Base-by-base conservation (phyloP, 345 rosid genomes). In the Populus alba region DNA sequence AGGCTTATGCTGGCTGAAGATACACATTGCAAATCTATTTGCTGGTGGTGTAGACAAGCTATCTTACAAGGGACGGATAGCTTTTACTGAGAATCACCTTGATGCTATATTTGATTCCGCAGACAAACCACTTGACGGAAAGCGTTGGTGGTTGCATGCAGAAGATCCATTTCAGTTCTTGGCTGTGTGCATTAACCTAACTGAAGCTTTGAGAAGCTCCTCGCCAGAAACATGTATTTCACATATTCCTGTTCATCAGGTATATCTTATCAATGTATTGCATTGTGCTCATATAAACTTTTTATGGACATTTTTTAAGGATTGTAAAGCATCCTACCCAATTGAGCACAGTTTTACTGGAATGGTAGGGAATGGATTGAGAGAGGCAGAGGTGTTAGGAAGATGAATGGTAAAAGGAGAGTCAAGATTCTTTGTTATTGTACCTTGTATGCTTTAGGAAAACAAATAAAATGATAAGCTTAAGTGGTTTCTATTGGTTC, bases 91-190 rank as follows among this genome's bases (percentile, higher is more conserved):
- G 85, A 90, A 76, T 81, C 92, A 92, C 81, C 82, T 92, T 85
- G 91, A 89, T 81, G 92, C 87, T 83, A 89, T 92, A 84, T 90
- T 89, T 81, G 95, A 92, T 86, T 92, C 97, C 38, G 94, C 97
- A 57, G 97, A 92, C 81, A 87, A 85, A 77, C 95, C 97, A 67
- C 91, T 92, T 69, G 95, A 92, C 75, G 97, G 97, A 77, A 88
- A 78, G 62, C 85, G 87, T 33, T 92, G 97, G 97, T 92, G 97
- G 97, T 86, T 92, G 68, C 78, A 86, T 68, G 97, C 97, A 63
- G 97, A 92, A 88, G 95, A 92, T 85, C 95, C 95, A 62, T 88
- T 92, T 83, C 97, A 92, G 91, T 91, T 90, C 88, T 84, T 92
- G 85, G 91, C 95, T 37, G 90, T 84, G 73, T 91, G 97, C 88